Base-by-base conservation (phyloP, 768 basidiomycete species). In the Lactarius deliciosus region DNA sequence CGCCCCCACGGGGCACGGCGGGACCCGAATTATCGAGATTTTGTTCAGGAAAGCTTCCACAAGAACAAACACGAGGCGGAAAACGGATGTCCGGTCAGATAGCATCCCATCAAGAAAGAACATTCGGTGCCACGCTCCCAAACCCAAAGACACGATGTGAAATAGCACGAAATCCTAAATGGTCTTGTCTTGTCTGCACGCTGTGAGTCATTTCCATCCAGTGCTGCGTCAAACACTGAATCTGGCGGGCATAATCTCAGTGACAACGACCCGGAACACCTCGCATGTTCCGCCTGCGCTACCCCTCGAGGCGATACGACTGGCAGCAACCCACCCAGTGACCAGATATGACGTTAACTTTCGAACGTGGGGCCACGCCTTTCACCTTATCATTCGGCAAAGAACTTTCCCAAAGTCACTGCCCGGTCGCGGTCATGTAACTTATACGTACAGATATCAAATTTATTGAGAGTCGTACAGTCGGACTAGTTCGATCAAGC, bases 231-330 rank as follows among this genome's bases (percentile, higher is more conserved):
- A 40, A 45, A 50, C 30, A 28, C 50, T 16, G 50, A 53, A 25
- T 25, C 50, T 7, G 13, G 59, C 43, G 25, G 53, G 72, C 50
- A 56, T 57, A 20, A 11, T 67, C 45, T 53, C 65, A 89, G 87
- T 54, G 69, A 79, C 60, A 90, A 90, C 68, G 72, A 83, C 40
- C 73, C 77, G 11, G 75, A 72, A 20, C 83, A 87, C 73, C 79
- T 88, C 10, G 84, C 83, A 10, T 91, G 89, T 72, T 81, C 84
- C 45, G 87, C 80, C 1, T 91, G 89, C 73, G 77, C 78, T 3
- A 86, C 85, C 11, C 80, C 82, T 60, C 78, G 80, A 62, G 83
- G 85, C 32, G 80, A 83, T 38, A 50, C 43, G 28, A 20, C 25
- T 69, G 68, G 64, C 34, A 10, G 20, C 43, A 30, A 32, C 2